Percentiles rank a stretch among this genome's conserved stretches.
These are phyloP conservation scores for Tylopilus subfusipes DNA, from an alignment of 768 basidiomycete species.

Conservation along the genomic window DNA sequence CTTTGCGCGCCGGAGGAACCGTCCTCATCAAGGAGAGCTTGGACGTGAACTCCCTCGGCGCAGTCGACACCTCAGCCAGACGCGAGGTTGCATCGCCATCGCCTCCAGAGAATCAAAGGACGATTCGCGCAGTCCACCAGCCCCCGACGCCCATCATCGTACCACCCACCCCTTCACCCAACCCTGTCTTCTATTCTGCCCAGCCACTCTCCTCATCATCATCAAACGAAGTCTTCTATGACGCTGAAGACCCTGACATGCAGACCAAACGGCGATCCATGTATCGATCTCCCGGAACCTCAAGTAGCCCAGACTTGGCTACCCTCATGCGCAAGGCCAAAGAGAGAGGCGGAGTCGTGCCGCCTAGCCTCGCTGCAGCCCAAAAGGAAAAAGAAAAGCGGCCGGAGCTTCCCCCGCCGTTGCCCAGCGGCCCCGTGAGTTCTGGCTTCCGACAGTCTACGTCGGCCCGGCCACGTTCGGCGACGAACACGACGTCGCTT, in stretches of 20 bases:
- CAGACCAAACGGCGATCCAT: conserved; percentile 79
- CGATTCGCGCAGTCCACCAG: conserved; percentile 36
- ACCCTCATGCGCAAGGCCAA: conserved; percentile 83
- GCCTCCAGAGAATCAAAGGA: conserved; percentile 34
- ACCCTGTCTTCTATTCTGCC: conserved; percentile 33
- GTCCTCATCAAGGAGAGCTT: conserved; percentile 66
- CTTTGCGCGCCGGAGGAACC: conserved; percentile 62
- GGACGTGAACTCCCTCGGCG: conserved; percentile 65
- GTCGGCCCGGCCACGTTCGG: conserved; percentile 39
- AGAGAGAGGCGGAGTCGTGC: conserved; percentile 52
- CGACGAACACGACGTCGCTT: conserved; percentile 36
- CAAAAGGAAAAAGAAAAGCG: conserved; percentile 34
- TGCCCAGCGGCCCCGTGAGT: conserved; percentile 32
- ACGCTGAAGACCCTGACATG: conserved; percentile 63
- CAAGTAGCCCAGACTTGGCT: conserved; percentile 88
- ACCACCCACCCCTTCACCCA: conserved; percentile 65
- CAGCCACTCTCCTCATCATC: conserved; percentile 44
- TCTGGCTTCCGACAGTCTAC: conserved; percentile 26
- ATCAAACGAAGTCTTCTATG: conserved; percentile 57
- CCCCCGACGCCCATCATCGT: conserved; percentile 61
- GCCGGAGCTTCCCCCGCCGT: conserved; percentile 42
- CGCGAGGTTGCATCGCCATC: conserved; percentile 43
- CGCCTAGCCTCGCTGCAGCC: conserved; percentile 27
- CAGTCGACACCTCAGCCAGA: conserved; percentile 41
- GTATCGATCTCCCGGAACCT: conserved; percentile 84